Conservation (phyloP, 768 basidiomycete genomes). For the Serendipita indica region DNA sequence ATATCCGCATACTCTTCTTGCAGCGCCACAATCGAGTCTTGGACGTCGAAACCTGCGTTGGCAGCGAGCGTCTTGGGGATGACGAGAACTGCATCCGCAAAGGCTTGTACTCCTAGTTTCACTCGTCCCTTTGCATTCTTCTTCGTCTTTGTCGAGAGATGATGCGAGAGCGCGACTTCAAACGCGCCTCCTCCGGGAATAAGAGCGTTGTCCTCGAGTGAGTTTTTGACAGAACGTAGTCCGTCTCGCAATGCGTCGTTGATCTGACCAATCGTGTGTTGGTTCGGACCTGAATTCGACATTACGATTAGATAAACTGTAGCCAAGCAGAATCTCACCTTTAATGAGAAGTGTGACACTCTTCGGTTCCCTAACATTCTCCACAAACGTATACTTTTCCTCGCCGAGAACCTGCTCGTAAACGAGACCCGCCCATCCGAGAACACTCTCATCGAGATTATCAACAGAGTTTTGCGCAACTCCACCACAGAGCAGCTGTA, state of each 20-base stretch:
- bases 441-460: conserved; percentile 75
- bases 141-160: conserved; percentile 67
- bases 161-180: conserved; percentile 79
- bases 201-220: conserved; percentile 74
- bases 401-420: conserved; percentile 99
- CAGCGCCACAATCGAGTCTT: conserved; percentile 81
- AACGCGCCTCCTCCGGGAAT: conserved; percentile 98
- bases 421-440: conserved; percentile 96
- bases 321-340: conserved; percentile 25
- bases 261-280: conserved; percentile 90
- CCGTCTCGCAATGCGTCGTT: conserved; percentile 98
- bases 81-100: conserved; percentile 82
- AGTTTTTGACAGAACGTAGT: conserved; percentile 90
- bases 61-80: conserved; percentile 94
- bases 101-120: conserved; percentile 96
- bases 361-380: conserved; percentile 91
- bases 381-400: conserved; percentile 96
- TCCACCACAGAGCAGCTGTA: conserved; percentile 91
- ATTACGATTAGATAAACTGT: background rate
- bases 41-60: conserved; percentile 95
- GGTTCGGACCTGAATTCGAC: conserved; percentile 70
- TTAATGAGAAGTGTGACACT: conserved; percentile 94
- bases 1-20: conserved; percentile 39
- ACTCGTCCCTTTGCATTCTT: conserved; percentile 81
- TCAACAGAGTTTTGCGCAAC: conserved; percentile 96